These are phyloP conservation scores for Coemansia erecta DNA, from an alignment of 192 early-diverging fungal species.

Conservation along the genomic window DNA sequence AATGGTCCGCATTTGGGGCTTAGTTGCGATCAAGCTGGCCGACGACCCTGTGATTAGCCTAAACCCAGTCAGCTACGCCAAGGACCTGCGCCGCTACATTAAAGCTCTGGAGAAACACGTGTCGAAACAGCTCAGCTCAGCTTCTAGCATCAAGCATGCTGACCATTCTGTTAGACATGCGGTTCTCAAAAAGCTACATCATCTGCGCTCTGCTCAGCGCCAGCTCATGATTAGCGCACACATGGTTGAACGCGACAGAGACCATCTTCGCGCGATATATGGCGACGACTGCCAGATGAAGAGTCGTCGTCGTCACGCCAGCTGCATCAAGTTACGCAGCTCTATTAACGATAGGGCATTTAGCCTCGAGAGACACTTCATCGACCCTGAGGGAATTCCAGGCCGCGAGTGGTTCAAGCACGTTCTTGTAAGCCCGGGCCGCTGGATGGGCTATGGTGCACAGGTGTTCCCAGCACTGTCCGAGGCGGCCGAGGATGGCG, in stretches of 20 bases:
- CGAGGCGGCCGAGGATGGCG: constrained; percentile 50
- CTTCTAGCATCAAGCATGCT: neutral
- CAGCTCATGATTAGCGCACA: constrained; percentile 30
- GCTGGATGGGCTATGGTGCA: constrained; percentile 54
- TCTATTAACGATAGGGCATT: constrained; percentile 53
- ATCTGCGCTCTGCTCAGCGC: constrained; percentile 32
- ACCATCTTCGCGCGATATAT: constrained; percentile 24
- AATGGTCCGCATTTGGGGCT: constrained; percentile 51
- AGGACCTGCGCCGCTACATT: constrained; percentile 46
- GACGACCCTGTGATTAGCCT: constrained; percentile 51
- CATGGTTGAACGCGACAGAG: constrained; percentile 29
- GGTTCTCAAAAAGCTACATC: constrained; percentile 14
- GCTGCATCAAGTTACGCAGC: constrained; percentile 34
- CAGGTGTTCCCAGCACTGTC: constrained; percentile 58
- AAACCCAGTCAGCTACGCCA: constrained; percentile 50
- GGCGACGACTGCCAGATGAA: constrained; percentile 52
- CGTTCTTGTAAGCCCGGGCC: constrained; percentile 57
- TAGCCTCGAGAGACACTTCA: constrained; percentile 58
- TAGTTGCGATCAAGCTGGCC: constrained; percentile 50
- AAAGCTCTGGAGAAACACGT: constrained; percentile 32
- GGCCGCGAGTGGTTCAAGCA: constrained; percentile 66
- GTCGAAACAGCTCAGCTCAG: neutral
- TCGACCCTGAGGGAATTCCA: constrained; percentile 57
- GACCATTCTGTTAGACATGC: neutral
- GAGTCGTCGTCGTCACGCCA: constrained; percentile 27